Percentiles rank a stretch among this genome's conserved stretches.
Conservation (phyloP, 768 basidiomycete genomes). For the Fomitopsis pulvina region DNA sequence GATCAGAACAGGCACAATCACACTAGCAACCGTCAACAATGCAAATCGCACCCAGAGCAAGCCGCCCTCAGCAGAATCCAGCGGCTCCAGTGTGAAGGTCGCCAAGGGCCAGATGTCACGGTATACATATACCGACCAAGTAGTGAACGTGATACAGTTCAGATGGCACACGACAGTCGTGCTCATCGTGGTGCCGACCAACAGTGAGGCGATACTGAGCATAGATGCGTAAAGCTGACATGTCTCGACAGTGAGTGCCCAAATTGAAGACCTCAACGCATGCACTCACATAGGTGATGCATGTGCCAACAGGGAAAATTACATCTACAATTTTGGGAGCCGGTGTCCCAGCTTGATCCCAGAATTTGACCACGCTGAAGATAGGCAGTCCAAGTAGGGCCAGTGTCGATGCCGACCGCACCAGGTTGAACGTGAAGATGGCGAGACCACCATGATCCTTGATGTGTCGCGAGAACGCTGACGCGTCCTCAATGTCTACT, state of each 20-base stretch:
- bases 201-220: constrained; percentile 15
- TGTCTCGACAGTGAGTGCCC: background rate
- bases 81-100: constrained; percentile 42
- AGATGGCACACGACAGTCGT: constrained; percentile 35
- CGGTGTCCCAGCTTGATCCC: constrained; percentile 37
- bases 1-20: constrained; percentile 45
- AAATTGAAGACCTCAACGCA: background rate
- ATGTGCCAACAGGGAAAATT: constrained; percentile 17
- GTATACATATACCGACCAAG: constrained; percentile 44
- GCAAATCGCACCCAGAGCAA: constrained; percentile 48
- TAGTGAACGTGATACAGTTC: constrained; percentile 37
- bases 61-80: constrained; percentile 40
- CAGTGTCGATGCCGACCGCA: constrained; percentile 38
- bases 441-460: constrained; percentile 1
- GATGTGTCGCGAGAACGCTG: background rate
- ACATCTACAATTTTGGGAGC: constrained; percentile 45
- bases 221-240: constrained; percentile 18
- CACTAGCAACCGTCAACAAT: constrained; percentile 37
- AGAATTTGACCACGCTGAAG: constrained; percentile 36
- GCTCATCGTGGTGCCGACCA: constrained; percentile 8
- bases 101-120: constrained; percentile 54
- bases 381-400: constrained; percentile 44
- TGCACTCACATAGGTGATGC: constrained; percentile 12
- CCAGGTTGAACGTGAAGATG: constrained; percentile 38
- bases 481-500: background rate